Conservation (phyloP, 176 grass and related monocot genomes). For the Musa itinerans region DNA sequence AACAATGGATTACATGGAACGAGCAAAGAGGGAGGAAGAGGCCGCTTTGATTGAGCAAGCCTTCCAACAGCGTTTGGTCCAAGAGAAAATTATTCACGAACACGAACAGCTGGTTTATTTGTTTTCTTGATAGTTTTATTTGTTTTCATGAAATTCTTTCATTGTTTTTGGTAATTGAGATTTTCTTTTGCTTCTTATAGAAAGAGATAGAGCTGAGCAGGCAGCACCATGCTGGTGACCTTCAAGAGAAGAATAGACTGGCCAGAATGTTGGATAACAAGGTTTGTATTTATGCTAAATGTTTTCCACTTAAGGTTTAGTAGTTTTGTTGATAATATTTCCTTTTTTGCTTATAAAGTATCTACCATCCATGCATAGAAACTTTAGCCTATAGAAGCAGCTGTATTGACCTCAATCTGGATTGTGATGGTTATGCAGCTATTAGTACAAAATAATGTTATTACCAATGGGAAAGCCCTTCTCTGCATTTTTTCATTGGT, state of each 20-base stretch:
- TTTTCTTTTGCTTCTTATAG: slow-evolving; percentile 34
- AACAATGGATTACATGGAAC: slow-evolving; percentile 88
- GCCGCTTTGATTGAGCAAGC: slow-evolving; percentile 68
- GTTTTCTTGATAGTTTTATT: not conserved
- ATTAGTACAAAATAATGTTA: too few relatives aligned
- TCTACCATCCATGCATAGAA: not conserved
- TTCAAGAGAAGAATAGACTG: slow-evolving; percentile 83
- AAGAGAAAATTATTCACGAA: slow-evolving; percentile 70
- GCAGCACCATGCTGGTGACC: slow-evolving; percentile 75
- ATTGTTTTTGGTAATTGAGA: not conserved
- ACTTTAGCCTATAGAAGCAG: not conserved
- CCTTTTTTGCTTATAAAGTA: not conserved
- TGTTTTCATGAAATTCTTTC: not conserved
- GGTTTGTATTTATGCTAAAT: slow-evolving; percentile 27
- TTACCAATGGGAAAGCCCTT: too few relatives aligned
- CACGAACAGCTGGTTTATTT: slow-evolving; percentile 72
- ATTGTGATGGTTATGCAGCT: too few relatives aligned
- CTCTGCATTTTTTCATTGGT: too few relatives aligned
- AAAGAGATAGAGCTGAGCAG: slow-evolving; percentile 84
- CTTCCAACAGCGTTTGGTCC: slow-evolving; percentile 54
- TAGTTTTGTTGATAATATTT: not conserved
- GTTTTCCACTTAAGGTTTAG: not conserved
- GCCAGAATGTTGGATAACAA: slow-evolving; percentile 74
- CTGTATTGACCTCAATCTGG: too few relatives aligned
- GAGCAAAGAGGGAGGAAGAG: slow-evolving; percentile 84